Base-by-base conservation (phyloP, 2,329 filamentous ascomycete genomes). In the Stagonosporopsis vannaccii region DNA sequence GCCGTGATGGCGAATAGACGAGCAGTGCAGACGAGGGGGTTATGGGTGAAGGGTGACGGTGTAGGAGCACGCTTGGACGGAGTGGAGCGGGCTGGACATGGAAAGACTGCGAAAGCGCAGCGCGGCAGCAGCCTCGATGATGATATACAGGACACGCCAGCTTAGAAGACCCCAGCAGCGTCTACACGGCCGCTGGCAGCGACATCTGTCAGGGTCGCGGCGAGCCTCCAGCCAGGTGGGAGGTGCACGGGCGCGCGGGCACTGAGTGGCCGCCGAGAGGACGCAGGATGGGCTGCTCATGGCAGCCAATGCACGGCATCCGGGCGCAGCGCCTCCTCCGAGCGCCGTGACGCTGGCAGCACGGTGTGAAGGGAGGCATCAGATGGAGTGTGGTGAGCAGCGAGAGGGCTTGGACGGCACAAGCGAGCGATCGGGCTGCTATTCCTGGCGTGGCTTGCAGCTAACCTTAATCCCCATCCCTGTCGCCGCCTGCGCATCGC, bases 381-480 rank as follows among this genome's bases (percentile, higher is more conserved):
- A 56, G 65, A 56, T 59, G 60, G 58, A 62, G 63, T 71, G 71
- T 72, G 70, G 71, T 74, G 71, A 73, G 72, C 67, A 65, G 43
- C 20, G 47, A 33, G 30, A 43, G 53, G 28, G 39, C 44, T 44
- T 32, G 39, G 37, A 45, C 25, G 51, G 53, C 42, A 15, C 47
- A 51, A 56, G 53, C 53, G 53, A 56, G 43, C 47, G 58, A 66
- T 63, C 54, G 65, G 59, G 50, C 68, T 66, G 67, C 72, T 75
- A 75, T 74, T 75, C 67, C 67, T 71, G 72, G 71, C 60, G 72
- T 74, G 72, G 72, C 72, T 73, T 75, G 71, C 72, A 75, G 66
- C 46, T 65, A 73, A 69, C 68, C 67, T 73, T 70, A 74, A 73
- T 68, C 56, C 35, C 13, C 53, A 71, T 65, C 71, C 72, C 67